These are phyloP conservation scores for Solanum bulbocastanum DNA, from an alignment of 257 asterid genomes.

Conservation along the genomic window DNA sequence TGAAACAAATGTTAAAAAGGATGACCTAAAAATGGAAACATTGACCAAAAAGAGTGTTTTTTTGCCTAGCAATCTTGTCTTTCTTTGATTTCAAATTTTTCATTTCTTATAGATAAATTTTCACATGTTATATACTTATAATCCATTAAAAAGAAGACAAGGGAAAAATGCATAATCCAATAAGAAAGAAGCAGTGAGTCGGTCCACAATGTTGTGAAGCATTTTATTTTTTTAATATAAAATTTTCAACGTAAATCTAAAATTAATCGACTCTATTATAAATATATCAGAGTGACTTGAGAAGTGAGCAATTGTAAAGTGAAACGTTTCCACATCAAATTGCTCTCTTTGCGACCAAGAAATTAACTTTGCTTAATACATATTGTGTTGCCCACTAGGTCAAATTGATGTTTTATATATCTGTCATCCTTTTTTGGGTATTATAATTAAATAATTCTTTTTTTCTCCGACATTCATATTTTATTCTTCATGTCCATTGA, in stretches of 20 bases:
- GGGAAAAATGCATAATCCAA: background rate
- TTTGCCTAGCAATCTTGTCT: background rate
- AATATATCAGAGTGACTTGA: background rate
- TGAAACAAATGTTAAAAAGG: background rate
- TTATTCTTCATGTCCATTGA: background rate
- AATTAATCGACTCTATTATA: background rate
- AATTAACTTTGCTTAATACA: background rate
- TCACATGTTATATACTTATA: background rate
- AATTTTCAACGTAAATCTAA: background rate
- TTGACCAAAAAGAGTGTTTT: background rate
- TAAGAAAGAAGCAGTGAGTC: background rate
- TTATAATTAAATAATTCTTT: background rate
- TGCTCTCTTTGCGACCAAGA: background rate
- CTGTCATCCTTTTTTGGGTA: background rate
- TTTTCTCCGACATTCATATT: background rate
- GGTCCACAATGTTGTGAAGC: fast-evolving
- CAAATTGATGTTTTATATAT: background rate
- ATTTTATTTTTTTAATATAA: background rate
- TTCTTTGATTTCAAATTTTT: background rate
- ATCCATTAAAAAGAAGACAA: background rate
- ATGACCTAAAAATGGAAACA: background rate
- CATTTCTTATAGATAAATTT: background rate
- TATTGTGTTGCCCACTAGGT: background rate
- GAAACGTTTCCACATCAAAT: background rate
- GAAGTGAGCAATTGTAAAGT: background rate